Evolutionary conservation across 1,284 basidiomycete genomes (phyloP).

Genomic region (Afroboletus lepidellus): DNA sequence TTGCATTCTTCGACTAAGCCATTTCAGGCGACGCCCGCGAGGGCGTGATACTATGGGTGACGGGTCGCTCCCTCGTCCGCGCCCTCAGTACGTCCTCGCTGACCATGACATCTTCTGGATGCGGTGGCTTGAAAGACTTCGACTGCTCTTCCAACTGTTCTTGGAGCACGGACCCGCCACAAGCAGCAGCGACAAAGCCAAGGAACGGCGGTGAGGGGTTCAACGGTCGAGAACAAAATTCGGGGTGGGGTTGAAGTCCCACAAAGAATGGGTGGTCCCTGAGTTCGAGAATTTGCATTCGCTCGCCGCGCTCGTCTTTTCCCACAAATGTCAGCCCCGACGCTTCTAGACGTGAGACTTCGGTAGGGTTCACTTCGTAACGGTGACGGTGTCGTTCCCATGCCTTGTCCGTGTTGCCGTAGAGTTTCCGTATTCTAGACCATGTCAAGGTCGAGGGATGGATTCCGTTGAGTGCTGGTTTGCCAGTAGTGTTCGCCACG

Average conservation of each 20-base stretch:
- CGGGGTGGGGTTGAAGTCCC: constrained; percentile 95
- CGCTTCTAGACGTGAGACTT: constrained; percentile 72
- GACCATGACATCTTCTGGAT: constrained; percentile 51
- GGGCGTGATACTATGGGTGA: constrained; percentile 24
- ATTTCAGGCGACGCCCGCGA: constrained; percentile 22
- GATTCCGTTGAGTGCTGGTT: constrained; percentile 10
- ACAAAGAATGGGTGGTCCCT: constrained; percentile 93
- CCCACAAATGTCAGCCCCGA: constrained; percentile 86
- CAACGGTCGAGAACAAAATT: constrained; percentile 97
- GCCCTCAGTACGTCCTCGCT: constrained; percentile 43
- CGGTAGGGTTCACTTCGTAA: constrained; percentile 94
- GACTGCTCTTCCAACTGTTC: constrained; percentile 76
- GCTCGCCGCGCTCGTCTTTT: constrained; percentile 92
- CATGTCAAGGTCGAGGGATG: constrained; percentile 48
- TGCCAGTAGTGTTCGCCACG: constrained; percentile 3
- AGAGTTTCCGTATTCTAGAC: constrained; percentile 77
- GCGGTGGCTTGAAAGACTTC: constrained; percentile 48
- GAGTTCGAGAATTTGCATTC: constrained; percentile 97
- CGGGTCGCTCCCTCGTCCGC: constrained; percentile 31
- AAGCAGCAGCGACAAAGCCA: constrained; percentile 90
- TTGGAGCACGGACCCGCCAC: constrained; percentile 52
- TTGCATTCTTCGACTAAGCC: constrained; percentile 13
- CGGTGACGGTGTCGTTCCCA: constrained; percentile 98
- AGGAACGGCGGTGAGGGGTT: constrained; percentile 98
- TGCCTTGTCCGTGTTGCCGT: constrained; percentile 80